These are phyloP conservation scores for Cyberlindnera veronae DNA, from an alignment of 805 yeast species.

Conservation along the genomic window DNA sequence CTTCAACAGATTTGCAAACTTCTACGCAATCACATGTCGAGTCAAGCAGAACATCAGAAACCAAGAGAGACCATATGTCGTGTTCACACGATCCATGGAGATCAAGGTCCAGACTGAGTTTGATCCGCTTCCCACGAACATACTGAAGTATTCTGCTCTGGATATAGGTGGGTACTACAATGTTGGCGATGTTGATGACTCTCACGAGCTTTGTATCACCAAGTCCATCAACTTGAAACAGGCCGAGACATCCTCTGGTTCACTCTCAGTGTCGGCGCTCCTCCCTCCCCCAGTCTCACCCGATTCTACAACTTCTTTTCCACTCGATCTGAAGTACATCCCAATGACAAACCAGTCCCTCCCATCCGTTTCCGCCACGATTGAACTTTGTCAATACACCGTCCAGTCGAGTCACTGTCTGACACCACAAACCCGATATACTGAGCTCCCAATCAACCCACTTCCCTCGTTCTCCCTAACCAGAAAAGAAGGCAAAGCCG, in stretches of 20 bases:
- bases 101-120: constrained; percentile 11
- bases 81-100: constrained; percentile 20
- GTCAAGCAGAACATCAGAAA: constrained; percentile 16
- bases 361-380: constrained; percentile 1
- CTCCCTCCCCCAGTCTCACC: constrained; percentile 13
- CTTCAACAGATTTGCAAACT: constrained; percentile 12
- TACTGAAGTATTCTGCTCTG: constrained; percentile 5
- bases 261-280: constrained; percentile 10
- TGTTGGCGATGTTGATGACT: constrained; percentile 10
- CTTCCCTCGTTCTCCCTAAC: not conserved
- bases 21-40: constrained; percentile 15
- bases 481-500: not conserved
- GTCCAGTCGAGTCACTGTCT: constrained; percentile 15
- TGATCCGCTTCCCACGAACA: constrained; percentile 10
- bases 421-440: constrained; percentile 5
- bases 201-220: constrained; percentile 12
- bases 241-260: constrained; percentile 4
- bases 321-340: constrained; percentile 11
- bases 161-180: constrained; percentile 14
- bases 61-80: constrained; percentile 14
- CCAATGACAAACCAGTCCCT: constrained; percentile 4
- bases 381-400: constrained; percentile 12
- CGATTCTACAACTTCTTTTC: constrained; percentile 4
- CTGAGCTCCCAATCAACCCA: not conserved
- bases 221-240: constrained; percentile 15